A percentile compares a stretch with the other conserved stretches of the same genome.
phyloP scores from a whole-genome alignment of 2,329 filamentous ascomycete species.

The Pseudogymnoascus sp. region DNA sequence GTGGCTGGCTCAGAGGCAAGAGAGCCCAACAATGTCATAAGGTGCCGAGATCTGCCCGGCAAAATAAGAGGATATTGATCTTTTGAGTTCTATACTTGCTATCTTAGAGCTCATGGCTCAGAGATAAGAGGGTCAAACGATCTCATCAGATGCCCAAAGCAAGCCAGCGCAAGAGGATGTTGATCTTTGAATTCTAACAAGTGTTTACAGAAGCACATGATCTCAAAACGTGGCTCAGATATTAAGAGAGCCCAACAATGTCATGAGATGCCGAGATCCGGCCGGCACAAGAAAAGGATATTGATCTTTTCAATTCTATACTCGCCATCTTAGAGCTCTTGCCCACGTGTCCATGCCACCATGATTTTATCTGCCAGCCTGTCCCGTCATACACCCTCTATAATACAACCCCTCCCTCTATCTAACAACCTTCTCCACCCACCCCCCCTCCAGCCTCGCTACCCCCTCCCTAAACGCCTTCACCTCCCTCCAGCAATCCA shows the following conservation, averaged over 20 bases:
- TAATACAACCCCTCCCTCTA: constrained; percentile 14
- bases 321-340: not conserved
- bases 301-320: constrained; percentile 11
- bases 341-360: not conserved
- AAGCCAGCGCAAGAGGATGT: not conserved
- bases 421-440: constrained; percentile 74
- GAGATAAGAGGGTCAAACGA: not conserved
- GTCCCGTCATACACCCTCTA: not conserved
- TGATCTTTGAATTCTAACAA: not conserved
- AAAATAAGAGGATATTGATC: not conserved
- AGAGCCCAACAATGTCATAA: too few species aligned
- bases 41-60: not conserved
- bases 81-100: constrained; percentile 5
- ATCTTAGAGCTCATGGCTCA: not conserved
- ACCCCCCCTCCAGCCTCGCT: constrained; percentile 73
- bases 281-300: not conserved
- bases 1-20: not conserved
- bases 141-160: not conserved
- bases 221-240: not conserved
- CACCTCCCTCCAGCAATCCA: constrained; percentile 94
- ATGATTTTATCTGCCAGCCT: not conserved
- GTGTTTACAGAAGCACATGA: not conserved
- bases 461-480: constrained; percentile 88
- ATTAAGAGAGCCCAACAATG: not conserved
- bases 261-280: not conserved